Evolutionary conservation across 495 filamentous ascomycete genomes (phyloP).

Genomic region (Lasiosphaeris hirsuta): DNA sequence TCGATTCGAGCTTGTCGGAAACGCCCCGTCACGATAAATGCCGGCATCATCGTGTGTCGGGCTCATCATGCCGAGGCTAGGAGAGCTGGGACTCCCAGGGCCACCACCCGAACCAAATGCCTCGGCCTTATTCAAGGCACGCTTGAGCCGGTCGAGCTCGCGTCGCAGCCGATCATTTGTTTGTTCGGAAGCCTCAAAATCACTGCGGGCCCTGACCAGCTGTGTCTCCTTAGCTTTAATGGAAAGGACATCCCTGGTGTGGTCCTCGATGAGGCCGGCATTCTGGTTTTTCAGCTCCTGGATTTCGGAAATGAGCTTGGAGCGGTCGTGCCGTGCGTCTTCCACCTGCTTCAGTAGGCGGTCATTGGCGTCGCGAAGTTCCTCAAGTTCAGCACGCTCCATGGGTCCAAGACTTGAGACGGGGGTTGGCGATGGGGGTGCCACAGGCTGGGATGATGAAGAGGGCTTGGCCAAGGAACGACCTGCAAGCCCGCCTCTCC

Average conservation of each 20-base stretch:
- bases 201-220: slow-evolving; percentile 82
- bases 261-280: slow-evolving; percentile 93
- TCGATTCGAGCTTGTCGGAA: slow-evolving; percentile 30
- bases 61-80: slow-evolving; percentile 33
- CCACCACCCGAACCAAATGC: slow-evolving; percentile 38
- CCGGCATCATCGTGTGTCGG: slow-evolving; percentile 47
- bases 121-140: slow-evolving; percentile 58
- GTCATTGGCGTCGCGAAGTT: slow-evolving; percentile 79
- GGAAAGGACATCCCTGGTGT: slow-evolving; percentile 89
- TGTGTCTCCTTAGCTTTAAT: slow-evolving; percentile 99
- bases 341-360: slow-evolving; percentile 65
- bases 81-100: slow-evolving; percentile 40
- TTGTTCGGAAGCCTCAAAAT: slow-evolving; percentile 84
- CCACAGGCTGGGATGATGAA: slow-evolving; percentile 31
- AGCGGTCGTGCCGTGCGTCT: slow-evolving; percentile 71
- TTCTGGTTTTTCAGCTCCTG: slow-evolving; percentile 92
- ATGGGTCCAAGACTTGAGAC: slow-evolving; percentile 61
- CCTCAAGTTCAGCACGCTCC: slow-evolving; percentile 86
- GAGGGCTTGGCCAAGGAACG: slow-evolving; percentile 81
- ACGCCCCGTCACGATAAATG: slow-evolving; percentile 55
- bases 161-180: slow-evolving; percentile 76
- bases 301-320: slow-evolving; percentile 71
- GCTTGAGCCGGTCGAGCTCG: slow-evolving; percentile 90
- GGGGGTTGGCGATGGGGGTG: slow-evolving; percentile 47
- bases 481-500: slow-evolving; percentile 76